Evolutionary conservation across 495 filamentous ascomycete species (phyloP), one percentile per base, ranked within the genome.

Genomic region (Aspergillus bertholletiae): DNA sequence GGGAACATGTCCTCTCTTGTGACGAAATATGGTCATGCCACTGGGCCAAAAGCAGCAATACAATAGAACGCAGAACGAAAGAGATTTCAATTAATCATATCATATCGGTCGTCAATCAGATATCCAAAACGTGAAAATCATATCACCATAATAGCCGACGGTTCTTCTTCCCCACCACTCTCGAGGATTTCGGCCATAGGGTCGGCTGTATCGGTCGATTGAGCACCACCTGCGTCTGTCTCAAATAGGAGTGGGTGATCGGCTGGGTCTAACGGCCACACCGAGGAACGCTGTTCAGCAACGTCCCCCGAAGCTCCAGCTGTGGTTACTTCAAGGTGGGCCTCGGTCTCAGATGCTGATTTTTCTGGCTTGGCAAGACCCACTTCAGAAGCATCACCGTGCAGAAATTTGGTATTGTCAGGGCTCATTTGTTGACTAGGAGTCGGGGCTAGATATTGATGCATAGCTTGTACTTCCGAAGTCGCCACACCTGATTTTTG

Each of bases 41-140:
- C 32, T 20, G 12, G 26, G 21, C 20, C 18, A 27, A 44, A 40
- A 45, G 6, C 26, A 47, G 27, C 49, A 39, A 49, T 5, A 54
- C 21, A 56, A 9, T 6, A 43, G n/a, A n/a, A n/a, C n/a, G n/a
- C n/a, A n/a, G n/a, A 43, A 22, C 8, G 39, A 21, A 43, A 8
- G 5, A 7, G 5, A 7, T 52, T 41, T 32, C 23, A 57, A 44
- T 45, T 32, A 46, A 37, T 53, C 21, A 32, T 56, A 30, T 57
- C 61, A 48, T 63, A 26, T 58, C 57, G 23, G 54, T 63, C 61
- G 44, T 63, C 44, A 56, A 43, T 54, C 44, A 37, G 12, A 55
- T 46, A n/a, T 17, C 8, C 32, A 28, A n/a, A n/a, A 18, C 23
- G 51, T 26, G 43, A 13, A 49, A 18, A 28, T 54, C 53, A 45